These are phyloP conservation scores for Trametes cinnabarina DNA, from an alignment of 768 basidiomycete genomes.

Conservation along the genomic window DNA sequence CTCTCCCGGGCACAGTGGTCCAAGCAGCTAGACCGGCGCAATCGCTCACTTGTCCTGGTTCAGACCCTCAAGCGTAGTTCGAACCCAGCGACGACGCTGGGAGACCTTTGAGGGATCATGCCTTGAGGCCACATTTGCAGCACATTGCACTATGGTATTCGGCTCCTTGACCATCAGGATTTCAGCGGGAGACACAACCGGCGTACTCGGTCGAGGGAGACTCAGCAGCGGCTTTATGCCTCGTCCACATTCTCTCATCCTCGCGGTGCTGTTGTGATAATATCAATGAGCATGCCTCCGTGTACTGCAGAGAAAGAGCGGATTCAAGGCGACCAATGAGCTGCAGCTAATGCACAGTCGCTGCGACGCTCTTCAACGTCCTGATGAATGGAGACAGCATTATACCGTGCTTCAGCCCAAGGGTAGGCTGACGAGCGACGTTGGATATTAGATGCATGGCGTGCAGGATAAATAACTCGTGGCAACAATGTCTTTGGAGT, in stretches of 20 bases:
- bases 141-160: slow-evolving; percentile 5
- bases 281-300: background rate
- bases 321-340: background rate
- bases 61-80: background rate
- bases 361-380: background rate
- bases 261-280: slow-evolving; percentile 8
- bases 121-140: background rate
- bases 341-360: background rate
- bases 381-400: no score
- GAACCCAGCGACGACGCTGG: slow-evolving; percentile 13
- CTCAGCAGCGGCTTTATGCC: slow-evolving; percentile 6
- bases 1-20: background rate
- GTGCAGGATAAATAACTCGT: background rate
- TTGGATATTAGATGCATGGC: background rate
- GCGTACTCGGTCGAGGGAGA: background rate
- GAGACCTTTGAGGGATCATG: background rate
- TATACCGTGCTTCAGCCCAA: no score
- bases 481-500: background rate
- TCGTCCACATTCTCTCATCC: background rate
- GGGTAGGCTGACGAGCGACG: no score
- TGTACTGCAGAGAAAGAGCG: no score
- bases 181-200: slow-evolving; percentile 9
- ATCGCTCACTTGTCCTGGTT: slow-evolving; percentile 1
- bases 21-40: slow-evolving; percentile 14
- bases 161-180: slow-evolving; percentile 8